A percentile compares a stretch with the other conserved stretches of the same genome.
phyloP scores from a whole-genome alignment of 2,329 filamentous ascomycete genomes.

The Beauveria medogensis region DNA sequence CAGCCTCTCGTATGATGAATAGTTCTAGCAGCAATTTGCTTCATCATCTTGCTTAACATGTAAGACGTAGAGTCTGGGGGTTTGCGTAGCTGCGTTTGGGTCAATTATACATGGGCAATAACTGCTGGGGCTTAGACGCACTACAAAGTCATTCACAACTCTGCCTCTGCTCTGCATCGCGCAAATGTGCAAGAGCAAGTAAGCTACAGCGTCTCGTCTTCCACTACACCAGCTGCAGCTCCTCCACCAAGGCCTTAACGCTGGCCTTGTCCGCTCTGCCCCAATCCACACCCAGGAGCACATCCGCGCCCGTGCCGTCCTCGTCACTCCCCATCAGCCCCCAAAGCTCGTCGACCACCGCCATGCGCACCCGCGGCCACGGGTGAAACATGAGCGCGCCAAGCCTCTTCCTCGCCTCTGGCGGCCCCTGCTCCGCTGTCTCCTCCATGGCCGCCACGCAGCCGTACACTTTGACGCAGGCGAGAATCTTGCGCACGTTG shows the following conservation, averaged over 20 bases:
- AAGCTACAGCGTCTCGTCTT: neutral
- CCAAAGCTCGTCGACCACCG: constrained; percentile 56
- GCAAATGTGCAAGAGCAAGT: neutral
- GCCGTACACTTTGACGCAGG: constrained; percentile 72
- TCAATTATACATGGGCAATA: too few species aligned
- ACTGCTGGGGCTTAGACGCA: too few species aligned
- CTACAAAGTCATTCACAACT: too few species aligned
- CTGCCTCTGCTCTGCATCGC: too few species aligned
- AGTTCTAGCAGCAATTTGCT: too few species aligned
- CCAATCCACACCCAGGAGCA: constrained; percentile 50
- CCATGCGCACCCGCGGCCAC: constrained; percentile 63
- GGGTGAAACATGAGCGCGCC: constrained; percentile 69
- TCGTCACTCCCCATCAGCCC: constrained; percentile 25
- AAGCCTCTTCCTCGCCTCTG: constrained; percentile 58
- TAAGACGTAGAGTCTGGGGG: too few species aligned
- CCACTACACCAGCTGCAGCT: constrained; percentile 31
- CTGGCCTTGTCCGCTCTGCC: constrained; percentile 40
- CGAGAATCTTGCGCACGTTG: constrained; percentile 73
- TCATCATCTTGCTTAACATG: too few species aligned
- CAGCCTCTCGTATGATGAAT: too few species aligned
- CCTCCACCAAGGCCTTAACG: constrained; percentile 34
- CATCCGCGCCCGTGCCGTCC: constrained; percentile 20
- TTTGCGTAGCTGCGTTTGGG: too few species aligned
- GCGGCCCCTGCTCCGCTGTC: constrained; percentile 27
- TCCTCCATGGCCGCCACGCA: constrained; percentile 44